Conservation (phyloP, 2,329 filamentous ascomycete species). For the Laburnicola sp. region DNA sequence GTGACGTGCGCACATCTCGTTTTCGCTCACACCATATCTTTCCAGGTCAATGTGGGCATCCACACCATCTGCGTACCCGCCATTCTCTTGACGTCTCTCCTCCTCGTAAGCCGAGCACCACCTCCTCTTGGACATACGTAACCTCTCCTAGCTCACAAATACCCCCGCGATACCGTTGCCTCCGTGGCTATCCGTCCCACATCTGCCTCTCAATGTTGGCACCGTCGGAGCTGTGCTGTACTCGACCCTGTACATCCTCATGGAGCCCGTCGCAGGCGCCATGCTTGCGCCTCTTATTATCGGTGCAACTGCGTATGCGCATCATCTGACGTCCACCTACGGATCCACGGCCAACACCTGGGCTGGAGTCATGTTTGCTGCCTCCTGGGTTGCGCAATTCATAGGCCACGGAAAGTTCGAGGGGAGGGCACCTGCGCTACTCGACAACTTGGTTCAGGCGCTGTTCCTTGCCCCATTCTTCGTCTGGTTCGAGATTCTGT, state of each 20-base stretch:
- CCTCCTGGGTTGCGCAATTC: conserved; percentile 87
- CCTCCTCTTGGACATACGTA: conserved; percentile 7
- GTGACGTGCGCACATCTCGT: conserved; percentile 14
- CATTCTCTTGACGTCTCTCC: conserved; percentile 71
- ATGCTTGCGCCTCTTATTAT: conserved; percentile 76
- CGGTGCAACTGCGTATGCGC: conserved; percentile 71
- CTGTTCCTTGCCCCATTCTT: conserved; percentile 93
- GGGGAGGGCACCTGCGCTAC: conserved; percentile 79
- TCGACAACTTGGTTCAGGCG: conserved; percentile 91
- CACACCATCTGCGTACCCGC: conserved; percentile 79
- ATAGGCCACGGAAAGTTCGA: conserved; percentile 89
- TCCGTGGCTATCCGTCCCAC: conserved; percentile 56
- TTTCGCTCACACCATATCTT: conserved; percentile 28
- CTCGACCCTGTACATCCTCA: conserved; percentile 79
- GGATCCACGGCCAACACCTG: conserved; percentile 63
- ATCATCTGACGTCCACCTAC: conserved; percentile 70
- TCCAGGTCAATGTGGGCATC: conserved; percentile 72
- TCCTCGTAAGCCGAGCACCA: conserved; percentile 61
- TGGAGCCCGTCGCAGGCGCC: conserved; percentile 90
- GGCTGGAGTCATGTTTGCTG: conserved; percentile 69
- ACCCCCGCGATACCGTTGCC: conserved; percentile 59
- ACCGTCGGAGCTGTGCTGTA: conserved; percentile 65
- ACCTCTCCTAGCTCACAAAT: conserved; percentile 57
- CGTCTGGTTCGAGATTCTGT: conserved; percentile 93
- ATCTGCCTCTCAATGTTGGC: conserved; percentile 63